Evolutionary conservation across 1,139 yeast genomes (phyloP), one percentile per base, ranked within the genome.

Genomic region (Fermentozyma sake): DNA sequence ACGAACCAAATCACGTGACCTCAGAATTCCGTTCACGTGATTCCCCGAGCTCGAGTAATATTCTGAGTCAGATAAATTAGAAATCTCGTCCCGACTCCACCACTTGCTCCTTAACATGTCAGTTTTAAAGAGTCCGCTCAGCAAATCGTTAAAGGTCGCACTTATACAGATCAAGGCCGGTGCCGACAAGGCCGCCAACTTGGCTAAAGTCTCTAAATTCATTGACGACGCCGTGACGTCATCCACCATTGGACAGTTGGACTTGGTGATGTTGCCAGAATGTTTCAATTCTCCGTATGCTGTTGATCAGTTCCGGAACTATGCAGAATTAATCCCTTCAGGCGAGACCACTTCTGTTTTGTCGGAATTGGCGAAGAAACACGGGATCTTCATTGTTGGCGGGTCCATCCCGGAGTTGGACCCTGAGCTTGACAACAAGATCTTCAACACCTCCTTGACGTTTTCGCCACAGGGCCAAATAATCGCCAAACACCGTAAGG

Each of bases 271-370:
- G 52, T 61, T 82, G 27, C 93, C 93, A 5, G 97, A 91, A 59
- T 89, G 96, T 58, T 91, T 89, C 72, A 89, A 89, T 55, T 83
- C 96, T 1, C 97, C 97, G 4, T 91, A 91, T 49, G 80, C 95
- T 0, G 95, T 86, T 16, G 76, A 76, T 34, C 82, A 91, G 35
- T 91, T 91, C 56, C 75, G 82, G 15, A 76, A 83, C 37, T 89
- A 89, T 50, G 87, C 95, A 7, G 97, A 89, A 52, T 40, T 46
- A 7, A 73, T 79, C 23, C 94, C 94, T 5, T 50, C 56, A 2
- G 93, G 93, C 6, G 79, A 79, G 46, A 76, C 94, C 26, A 71
- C 85, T 17, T 39, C 53, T 27, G 70, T 82, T 27, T 60, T 89
- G 27, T 65, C 86, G 1, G 50, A 57, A 1, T 50, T 85, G 37